Conservation (phyloP, 2,329 filamentous ascomycete genomes). For the Aspergillus quadrilineatus region DNA sequence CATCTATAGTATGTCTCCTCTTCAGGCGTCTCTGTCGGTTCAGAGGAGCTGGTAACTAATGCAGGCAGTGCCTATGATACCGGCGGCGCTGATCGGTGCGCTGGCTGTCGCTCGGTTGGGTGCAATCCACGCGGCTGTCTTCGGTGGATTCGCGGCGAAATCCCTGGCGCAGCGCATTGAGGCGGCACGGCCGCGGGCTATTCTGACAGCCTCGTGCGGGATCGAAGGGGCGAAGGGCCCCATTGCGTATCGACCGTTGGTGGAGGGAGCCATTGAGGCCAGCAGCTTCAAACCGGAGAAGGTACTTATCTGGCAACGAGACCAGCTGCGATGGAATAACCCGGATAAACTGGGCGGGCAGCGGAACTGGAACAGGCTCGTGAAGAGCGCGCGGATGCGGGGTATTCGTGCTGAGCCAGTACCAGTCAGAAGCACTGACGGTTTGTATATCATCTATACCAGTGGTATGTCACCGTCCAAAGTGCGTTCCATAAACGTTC, state of each 20-base stretch:
- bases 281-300: constrained; percentile 70
- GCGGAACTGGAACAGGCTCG: constrained; percentile 74
- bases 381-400: constrained; percentile 67
- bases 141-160: constrained; percentile 81
- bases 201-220: constrained; percentile 88
- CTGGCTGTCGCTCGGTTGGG: constrained; percentile 78
- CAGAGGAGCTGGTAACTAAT: background rate
- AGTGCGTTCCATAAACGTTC: background rate
- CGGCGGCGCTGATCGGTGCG: constrained; percentile 80
- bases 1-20: constrained; percentile 68
- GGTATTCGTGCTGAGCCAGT: constrained; percentile 71
- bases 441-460: constrained; percentile 89
- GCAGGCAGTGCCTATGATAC: constrained; percentile 86
- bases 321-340: constrained; percentile 71
- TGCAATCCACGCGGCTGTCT: constrained; percentile 87
- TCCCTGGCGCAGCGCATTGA: constrained; percentile 88
- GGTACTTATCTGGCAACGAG: constrained; percentile 80
- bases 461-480: constrained; percentile 48
- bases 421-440: constrained; percentile 73
- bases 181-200: constrained; percentile 68
- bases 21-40: constrained; percentile 5
- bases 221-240: constrained; percentile 84
- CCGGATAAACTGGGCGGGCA: constrained; percentile 67
- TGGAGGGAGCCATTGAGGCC: constrained; percentile 68
- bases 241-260: constrained; percentile 71